These are phyloP conservation scores for Lumnitzera racemosa DNA, from an alignment of 345 rosid genomes.

Conservation along the genomic window DNA sequence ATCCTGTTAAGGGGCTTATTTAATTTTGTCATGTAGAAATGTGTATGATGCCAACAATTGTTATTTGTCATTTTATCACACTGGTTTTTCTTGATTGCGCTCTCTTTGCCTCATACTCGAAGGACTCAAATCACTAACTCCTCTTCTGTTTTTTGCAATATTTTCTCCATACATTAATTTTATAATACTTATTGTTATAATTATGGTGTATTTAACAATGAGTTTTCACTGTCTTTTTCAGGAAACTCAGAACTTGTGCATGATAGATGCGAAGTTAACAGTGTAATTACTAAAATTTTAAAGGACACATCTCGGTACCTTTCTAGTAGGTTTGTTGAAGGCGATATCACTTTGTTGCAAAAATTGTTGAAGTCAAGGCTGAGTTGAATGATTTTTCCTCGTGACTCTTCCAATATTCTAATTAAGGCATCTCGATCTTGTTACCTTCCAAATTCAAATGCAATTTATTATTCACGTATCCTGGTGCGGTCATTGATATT, in stretches of 20 bases:
- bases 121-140: no score
- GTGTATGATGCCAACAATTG: no score
- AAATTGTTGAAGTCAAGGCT: slow-evolving; percentile 83
- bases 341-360: slow-evolving; percentile 59
- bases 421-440: not conserved
- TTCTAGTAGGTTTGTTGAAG: slow-evolving; percentile 62
- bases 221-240: slow-evolving; percentile 27
- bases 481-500: slow-evolving; percentile 67
- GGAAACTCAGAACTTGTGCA: slow-evolving; percentile 49
- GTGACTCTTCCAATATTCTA: slow-evolving; percentile 24
- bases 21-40: not conserved
- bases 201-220: not conserved
- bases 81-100: no score
- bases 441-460: not conserved
- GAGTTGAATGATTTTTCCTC: slow-evolving; percentile 73
- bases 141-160: no score
- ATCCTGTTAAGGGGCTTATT: not conserved
- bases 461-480: no score
- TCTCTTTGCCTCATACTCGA: no score
- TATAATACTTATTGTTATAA: not conserved
- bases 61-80: no score
- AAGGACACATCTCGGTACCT: slow-evolving; percentile 97
- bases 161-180: not conserved
- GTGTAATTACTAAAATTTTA: slow-evolving; percentile 52
- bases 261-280: slow-evolving; percentile 58